A percentile compares a stretch with the other conserved stretches of the same genome.
These are phyloP conservation scores for Rhipidocladum racemiflorum DNA, from an alignment of 176 grass and related monocot genomes.

Conservation along the genomic window DNA sequence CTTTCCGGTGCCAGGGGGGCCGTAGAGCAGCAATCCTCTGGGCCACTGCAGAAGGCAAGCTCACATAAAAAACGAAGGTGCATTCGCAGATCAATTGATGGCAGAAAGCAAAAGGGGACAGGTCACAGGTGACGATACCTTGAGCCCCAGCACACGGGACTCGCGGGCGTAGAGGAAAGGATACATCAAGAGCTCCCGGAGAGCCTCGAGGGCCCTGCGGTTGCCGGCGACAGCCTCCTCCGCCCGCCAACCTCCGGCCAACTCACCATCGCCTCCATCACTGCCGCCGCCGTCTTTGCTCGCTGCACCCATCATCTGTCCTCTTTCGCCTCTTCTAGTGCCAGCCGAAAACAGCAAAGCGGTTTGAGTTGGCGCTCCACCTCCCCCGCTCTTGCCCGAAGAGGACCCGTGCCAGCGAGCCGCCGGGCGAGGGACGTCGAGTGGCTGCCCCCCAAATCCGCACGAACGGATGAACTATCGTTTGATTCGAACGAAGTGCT, in stretches of 20 bases:
- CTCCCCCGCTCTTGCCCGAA: not conserved
- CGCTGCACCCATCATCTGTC: not conserved
- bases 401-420: not conserved
- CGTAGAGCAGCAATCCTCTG: constrained; percentile 89
- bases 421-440: not conserved
- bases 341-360: not conserved
- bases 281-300: not conserved
- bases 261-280: not conserved
- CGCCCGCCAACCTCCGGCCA: constrained; percentile 33
- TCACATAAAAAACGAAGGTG: not conserved
- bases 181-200: constrained; percentile 72
- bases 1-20: constrained; percentile 89
- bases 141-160: constrained; percentile 56
- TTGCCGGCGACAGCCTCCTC: constrained; percentile 69
- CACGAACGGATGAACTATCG: too few relatives aligned
- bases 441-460: too few relatives aligned
- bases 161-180: constrained; percentile 53
- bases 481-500: too few relatives aligned
- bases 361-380: not conserved
- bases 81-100: not conserved
- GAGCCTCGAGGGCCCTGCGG: constrained; percentile 47
- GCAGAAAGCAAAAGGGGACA: not conserved
- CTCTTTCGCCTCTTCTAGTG: not conserved
- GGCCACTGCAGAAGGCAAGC: constrained; percentile 57
- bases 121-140: constrained; percentile 36